These are phyloP conservation scores for Aspergillus sp. DNA, from an alignment of 2,329 filamentous ascomycete genomes.

Conservation along the genomic window DNA sequence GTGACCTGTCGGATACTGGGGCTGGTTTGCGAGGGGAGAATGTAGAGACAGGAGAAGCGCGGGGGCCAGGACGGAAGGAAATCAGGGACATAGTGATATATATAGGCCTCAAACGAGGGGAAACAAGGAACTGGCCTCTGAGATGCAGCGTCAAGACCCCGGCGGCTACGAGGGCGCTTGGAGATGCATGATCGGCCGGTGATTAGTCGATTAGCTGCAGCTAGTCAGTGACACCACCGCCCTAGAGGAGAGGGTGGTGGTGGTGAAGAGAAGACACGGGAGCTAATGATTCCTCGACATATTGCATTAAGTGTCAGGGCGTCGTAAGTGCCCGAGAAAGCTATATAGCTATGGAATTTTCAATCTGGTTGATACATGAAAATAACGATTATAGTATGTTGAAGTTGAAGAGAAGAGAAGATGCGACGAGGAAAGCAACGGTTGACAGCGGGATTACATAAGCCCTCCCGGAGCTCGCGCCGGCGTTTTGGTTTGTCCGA, in stretches of 20 bases:
- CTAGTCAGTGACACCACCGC: neutral
- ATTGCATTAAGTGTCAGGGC: neutral
- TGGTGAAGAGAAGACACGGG: neutral
- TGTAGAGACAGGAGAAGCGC: slow-evolving; percentile 1
- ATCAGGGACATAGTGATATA: slow-evolving; percentile 7
- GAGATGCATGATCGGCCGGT: slow-evolving; percentile 11
- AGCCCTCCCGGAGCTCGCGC: neutral
- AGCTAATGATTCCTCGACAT: neutral
- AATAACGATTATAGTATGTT: too few species aligned
- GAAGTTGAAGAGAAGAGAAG: neutral
- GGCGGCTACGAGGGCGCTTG: slow-evolving; percentile 23
- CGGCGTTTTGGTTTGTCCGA: slow-evolving; percentile 32
- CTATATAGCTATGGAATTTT: neutral
- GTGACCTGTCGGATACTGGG: slow-evolving; percentile 4
- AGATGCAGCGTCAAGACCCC: slow-evolving; percentile 16
- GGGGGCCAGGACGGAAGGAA: slow-evolving; percentile 1
- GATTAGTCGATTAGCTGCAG: slow-evolving; percentile 10
- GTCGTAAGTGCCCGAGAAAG: neutral
- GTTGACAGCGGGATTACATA: neutral
- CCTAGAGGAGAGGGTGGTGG: neutral
- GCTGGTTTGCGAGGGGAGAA: neutral
- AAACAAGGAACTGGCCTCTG: slow-evolving; percentile 15
- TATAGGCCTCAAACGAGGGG: slow-evolving; percentile 6
- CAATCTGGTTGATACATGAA: neutral
- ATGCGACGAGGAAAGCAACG: too few species aligned